Base-by-base conservation (phyloP, 1,284 basidiomycete species). In the Heterobasidion parviporum region DNA sequence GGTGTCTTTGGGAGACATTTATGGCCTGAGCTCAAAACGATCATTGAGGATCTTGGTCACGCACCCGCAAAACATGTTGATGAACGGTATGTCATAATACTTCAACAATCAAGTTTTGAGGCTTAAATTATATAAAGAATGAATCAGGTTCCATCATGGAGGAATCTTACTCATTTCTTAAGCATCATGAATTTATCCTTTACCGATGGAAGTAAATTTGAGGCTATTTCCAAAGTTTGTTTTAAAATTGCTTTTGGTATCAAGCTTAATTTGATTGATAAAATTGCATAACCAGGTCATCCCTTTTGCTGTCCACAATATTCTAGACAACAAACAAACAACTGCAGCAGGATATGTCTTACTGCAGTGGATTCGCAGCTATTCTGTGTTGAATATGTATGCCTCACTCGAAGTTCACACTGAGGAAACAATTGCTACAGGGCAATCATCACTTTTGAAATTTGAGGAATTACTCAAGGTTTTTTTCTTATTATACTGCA, bases 131-230 rank as follows among this genome's bases (percentile, higher is more conserved):
- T n/a, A n/a, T n/a, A n/a, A n/a, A n/a, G n/a, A n/a, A n/a, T n/a
- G 20, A 3, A 26, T 3, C 3, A 2, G 20, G 3, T 26, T 26
- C 20, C 20, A 26, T 26, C 20, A 0, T 76, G 74, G 73, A 52
- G 61, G 1, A 61, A 61, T 4, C 59, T 77, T 1, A 68, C 68
- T 45, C 74, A 76, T 56, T 74, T 75, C 45, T 26, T 60, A 1
- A 53, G 61, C 12, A 60, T 74, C 7, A 63, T 65, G 32, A 61
- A 60, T 18, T 55, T 71, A 7, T 52, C 60, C 1, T 75, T 72
- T 53, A 64, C 65, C 38, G 74, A 76, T 63, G 72, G 67, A 3
- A 57, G 57, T 1, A 76, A 77, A 54, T 63, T 65, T 56, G 65
- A 52, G 38, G 45, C 41, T 54, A 14, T 45, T 18, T 48, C 6